Conservation (phyloP, 2,329 filamentous ascomycete genomes). For the Plectosphaerella sp. region DNA sequence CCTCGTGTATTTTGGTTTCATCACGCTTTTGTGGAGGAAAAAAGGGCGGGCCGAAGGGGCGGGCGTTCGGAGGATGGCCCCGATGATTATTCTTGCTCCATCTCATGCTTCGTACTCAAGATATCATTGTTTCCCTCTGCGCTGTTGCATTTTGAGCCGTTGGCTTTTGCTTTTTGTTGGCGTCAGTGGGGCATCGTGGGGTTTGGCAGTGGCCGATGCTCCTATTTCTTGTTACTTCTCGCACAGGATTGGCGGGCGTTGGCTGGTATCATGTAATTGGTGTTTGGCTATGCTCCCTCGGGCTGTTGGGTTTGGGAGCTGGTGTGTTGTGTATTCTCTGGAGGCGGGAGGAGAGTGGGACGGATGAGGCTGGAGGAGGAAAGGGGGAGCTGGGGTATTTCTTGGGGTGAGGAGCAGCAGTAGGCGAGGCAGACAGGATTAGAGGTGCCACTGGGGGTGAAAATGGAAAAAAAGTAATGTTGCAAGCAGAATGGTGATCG, state of each 20-base stretch:
- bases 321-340: no score
- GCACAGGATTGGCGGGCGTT: no score
- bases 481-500: no score
- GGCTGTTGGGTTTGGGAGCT: no score
- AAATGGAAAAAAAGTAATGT: no score
- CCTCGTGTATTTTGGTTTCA: not conserved
- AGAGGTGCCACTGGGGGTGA: no score
- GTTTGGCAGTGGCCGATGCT: no score
- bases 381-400: not conserved
- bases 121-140: slow-evolving; percentile 2
- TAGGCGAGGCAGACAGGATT: not conserved
- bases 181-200: not conserved
- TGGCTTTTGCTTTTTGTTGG: not conserved
- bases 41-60: not conserved
- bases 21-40: not conserved
- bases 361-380: not conserved
- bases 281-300: no score
- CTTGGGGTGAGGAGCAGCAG: not conserved
- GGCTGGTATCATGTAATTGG: no score
- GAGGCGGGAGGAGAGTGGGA: no score
- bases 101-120: slow-evolving; percentile 4
- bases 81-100: slow-evolving; percentile 2
- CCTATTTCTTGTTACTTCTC: no score
- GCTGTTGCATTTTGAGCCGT: not conserved
- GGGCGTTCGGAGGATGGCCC: slow-evolving; percentile 1